Evolutionary conservation across 768 basidiomycete genomes (phyloP), one percentile per base, ranked within the genome.

Genomic region (Lactarius hengduanensis): DNA sequence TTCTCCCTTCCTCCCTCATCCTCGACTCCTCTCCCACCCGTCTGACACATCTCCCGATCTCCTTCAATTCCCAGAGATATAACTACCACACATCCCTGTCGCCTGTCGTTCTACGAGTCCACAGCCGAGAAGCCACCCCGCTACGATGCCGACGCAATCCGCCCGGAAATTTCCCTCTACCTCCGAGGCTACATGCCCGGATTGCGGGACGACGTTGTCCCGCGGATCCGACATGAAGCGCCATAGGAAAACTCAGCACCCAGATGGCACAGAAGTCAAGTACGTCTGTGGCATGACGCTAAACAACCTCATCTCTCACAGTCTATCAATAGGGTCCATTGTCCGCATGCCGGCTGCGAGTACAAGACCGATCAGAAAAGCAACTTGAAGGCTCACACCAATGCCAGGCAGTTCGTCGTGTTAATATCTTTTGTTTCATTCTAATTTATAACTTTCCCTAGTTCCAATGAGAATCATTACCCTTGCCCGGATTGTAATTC

Each of bases 211-310:
- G 41, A 67, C 43, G 11, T 6, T 67, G 2, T 67, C 62, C 34
- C 62, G 62, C 30, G 3, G 0, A 20, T n/a, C 57, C 11, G 66
- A 67, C 62, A 10, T 67, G 43, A 60, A 60, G 28, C 66, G 66
- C 11, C 66, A 67, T 45, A 36, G 62, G 26, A 63, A 30, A 28
- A 59, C 50, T 10, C 63, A 56, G 13, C 66, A 67, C 15, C 34
- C 66, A 9, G 34, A 59, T 9, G 62, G 66, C 20, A 59, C 34
- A 13, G 62, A 63, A 26, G 16, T 20, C 32, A 67, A 40, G 66
- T 67, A 60, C 20, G 66, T 63, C 38, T 38, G 62, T 56, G 34
- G n/a, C 59, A 47, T 38, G 41, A 30, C n/a, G 3, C 13, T 11
- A 18, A 38, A 50, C 20, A 2, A 30, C n/a, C 3, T 43, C 26